Conservation (phyloP, 2,329 filamentous ascomycete species). For the Aspergillus novofumigatus region DNA sequence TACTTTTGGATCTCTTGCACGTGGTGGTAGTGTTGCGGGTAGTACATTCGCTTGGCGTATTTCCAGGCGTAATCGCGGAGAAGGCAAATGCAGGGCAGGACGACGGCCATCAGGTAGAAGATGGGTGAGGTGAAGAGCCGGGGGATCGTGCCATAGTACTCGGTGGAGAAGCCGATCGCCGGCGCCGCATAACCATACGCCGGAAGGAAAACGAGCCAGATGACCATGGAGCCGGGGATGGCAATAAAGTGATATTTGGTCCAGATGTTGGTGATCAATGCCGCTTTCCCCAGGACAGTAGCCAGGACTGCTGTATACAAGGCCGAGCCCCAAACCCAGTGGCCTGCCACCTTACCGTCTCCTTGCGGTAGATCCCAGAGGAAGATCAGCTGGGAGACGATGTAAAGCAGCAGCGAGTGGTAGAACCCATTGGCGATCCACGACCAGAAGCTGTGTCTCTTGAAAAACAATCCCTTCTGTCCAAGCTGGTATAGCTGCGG, state of each 20-base stretch:
- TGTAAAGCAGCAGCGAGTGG: conserved; percentile 90
- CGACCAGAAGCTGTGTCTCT: conserved; percentile 81
- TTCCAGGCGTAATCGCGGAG: conserved; percentile 93
- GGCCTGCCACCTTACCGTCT: conserved; percentile 78
- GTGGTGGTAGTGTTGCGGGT: conserved; percentile 91
- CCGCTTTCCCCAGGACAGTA: conserved; percentile 91
- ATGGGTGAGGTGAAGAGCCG: conserved; percentile 73
- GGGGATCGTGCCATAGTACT: conserved; percentile 81
- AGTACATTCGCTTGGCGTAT: conserved; percentile 96
- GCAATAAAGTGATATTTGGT: conserved; percentile 96
- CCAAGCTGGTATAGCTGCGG: conserved; percentile 92
- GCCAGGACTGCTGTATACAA: conserved; percentile 90
- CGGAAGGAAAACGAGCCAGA: conserved; percentile 89
- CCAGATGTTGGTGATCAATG: conserved; percentile 94
- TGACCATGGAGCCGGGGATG: conserved; percentile 84
- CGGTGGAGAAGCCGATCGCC: conserved; percentile 71
- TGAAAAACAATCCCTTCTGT: conserved; percentile 91
- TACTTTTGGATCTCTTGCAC: conserved; percentile 99
- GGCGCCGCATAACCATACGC: conserved; percentile 84
- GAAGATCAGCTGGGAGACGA: conserved; percentile 77
- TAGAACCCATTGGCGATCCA: conserved; percentile 96
- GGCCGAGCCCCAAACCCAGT: conserved; percentile 98
- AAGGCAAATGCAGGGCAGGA: conserved; percentile 76
- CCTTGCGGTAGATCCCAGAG: conserved; percentile 70
- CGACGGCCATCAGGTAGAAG: conserved; percentile 88